Evolutionary conservation across 2,329 filamentous ascomycete genomes (phyloP).

Genomic region (Paecilomyces dactylethromorphus): DNA sequence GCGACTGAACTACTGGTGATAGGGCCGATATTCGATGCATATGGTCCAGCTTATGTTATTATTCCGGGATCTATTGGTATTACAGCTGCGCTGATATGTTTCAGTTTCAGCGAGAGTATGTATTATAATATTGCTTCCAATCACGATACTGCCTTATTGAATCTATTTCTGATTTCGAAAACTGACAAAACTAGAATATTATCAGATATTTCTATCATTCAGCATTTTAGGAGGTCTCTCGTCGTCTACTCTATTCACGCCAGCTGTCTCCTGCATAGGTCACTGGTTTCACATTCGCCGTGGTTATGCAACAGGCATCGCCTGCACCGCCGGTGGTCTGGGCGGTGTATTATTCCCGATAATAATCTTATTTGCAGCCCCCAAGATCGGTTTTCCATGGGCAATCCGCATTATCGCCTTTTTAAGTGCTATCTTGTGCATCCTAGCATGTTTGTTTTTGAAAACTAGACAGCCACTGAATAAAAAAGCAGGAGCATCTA

Average conservation of each 20-base stretch:
- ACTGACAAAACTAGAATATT: background rate
- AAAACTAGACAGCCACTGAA: background rate
- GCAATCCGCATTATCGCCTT: background rate
- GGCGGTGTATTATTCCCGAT: background rate
- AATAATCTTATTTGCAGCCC: background rate
- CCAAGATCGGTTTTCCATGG: background rate
- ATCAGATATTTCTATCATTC: background rate
- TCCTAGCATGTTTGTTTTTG: background rate
- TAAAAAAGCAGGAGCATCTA: too few relatives aligned
- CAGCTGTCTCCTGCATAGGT: background rate
- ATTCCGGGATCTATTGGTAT: background rate
- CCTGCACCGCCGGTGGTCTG: background rate
- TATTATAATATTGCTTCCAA: too few relatives aligned
- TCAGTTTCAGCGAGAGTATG: too few relatives aligned
- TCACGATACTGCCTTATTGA: too few relatives aligned
- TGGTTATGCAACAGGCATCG: background rate
- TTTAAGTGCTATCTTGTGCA: background rate
- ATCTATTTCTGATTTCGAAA: background rate
- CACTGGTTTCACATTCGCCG: background rate
- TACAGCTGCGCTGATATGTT: too few relatives aligned
- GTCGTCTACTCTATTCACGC: background rate
- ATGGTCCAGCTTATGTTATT: background rate
- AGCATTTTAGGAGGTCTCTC: background rate
- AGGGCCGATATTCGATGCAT: background rate
- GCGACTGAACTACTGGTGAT: too few relatives aligned